Base-by-base conservation (phyloP, 176 grass and related monocot genomes). In the Dendrocalamus sinicus region DNA sequence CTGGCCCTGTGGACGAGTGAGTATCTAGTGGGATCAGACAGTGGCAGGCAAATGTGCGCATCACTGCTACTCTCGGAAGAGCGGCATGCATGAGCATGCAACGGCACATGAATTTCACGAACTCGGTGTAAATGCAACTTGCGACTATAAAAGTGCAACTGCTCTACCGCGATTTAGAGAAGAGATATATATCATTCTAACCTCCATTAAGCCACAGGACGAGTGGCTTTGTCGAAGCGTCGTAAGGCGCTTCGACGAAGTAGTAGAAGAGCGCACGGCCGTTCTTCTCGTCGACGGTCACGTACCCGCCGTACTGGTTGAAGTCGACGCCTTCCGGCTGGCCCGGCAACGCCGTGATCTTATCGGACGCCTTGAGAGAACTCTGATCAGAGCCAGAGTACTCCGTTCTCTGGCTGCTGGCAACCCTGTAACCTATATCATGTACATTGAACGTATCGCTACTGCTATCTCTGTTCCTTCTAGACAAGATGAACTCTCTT, bases 171-270 rank as follows among this genome's bases (percentile, higher is more conserved):
- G 30, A 17, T 46, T 46, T 2, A 13, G n/a, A 30, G 1, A 20
- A 76, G 57, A 44, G 13, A 50, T 20, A 14, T 20, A 20, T 23
- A 17, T n/a, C n/a, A 6, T 58, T 61, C 39, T 89, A n/a, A 89
- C 92, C 92, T 89, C 89, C 89, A 9, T 94, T 94, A 10, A 94
- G 89, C 92, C 92, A 94, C 26, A 94, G 54, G 11, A 94, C 40
- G 11, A 94, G 87, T 54, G 92, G 92, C 30, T 93, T 93, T 0
- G 77, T 16, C 9, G 82, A 35, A 11, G 87, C 35, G 30, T 67
- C 47, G 14, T 20, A 0, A 7, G 84, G 80, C 19, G 87, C 62
- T 59, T 94, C 92, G 5, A 77, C 81, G 12, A 94, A 85, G 81
- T 94, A 94, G 80, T 92, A 94, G 84, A 92, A 92, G 50, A 94